Conservation (phyloP, 441 rosid species). For the Aleurites moluccanus region DNA sequence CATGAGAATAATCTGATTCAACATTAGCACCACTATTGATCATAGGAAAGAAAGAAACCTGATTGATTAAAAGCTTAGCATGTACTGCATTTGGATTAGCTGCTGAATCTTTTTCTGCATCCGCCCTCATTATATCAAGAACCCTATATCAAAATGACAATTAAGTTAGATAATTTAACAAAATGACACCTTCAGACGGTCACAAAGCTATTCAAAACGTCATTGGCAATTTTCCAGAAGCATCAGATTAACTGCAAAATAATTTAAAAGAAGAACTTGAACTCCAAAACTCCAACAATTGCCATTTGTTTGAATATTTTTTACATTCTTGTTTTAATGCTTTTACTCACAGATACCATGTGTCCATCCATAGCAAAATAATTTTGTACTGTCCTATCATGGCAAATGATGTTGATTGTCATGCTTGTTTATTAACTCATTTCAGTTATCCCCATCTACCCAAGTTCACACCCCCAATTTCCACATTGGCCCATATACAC, state of each 20-base stretch:
- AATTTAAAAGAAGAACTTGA: neutral
- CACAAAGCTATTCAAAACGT: neutral
- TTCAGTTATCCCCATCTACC: neutral
- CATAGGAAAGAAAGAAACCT: constrained; percentile 49
- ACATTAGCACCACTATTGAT: constrained; percentile 21
- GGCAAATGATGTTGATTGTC: constrained; percentile 1
- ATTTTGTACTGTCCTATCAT: neutral
- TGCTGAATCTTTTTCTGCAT: constrained; percentile 71
- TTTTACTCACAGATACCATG: neutral
- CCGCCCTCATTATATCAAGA: constrained; percentile 70
- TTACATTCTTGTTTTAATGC: neutral
- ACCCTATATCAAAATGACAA: constrained; percentile 52
- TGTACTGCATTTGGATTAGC: constrained; percentile 50
- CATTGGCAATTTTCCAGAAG: neutral
- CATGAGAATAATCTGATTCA: neutral
- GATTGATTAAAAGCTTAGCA: constrained; percentile 72
- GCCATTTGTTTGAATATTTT: neutral
- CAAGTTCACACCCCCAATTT: neutral
- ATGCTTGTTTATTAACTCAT: neutral
- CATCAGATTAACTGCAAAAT: neutral
- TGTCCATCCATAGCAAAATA: neutral
- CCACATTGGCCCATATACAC: neutral
- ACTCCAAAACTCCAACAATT: constrained; percentile 15
- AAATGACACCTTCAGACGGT: neutral
- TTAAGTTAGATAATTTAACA: constrained; percentile 22